These are phyloP conservation scores for Penicillium hordei DNA, from an alignment of 2,329 filamentous ascomycete genomes.

Conservation along the genomic window DNA sequence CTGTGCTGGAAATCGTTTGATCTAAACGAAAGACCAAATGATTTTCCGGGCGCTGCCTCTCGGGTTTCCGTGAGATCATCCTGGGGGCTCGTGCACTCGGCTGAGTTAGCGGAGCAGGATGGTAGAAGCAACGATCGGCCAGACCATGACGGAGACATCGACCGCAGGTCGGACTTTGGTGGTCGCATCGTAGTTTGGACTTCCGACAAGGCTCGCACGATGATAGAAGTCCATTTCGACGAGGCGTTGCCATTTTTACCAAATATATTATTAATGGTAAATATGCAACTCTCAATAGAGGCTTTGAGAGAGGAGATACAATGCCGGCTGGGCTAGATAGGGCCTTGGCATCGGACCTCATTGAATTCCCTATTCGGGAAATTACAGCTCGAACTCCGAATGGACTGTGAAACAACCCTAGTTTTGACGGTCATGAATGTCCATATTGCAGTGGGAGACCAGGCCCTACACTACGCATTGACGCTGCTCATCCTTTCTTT, in stretches of 20 bases:
- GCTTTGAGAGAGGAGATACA: neutral
- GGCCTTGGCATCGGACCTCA: neutral
- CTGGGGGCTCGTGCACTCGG: neutral
- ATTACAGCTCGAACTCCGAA: neutral
- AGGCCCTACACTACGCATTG: too few relatives aligned
- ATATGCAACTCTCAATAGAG: neutral
- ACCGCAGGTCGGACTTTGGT: slow-evolving; percentile 19
- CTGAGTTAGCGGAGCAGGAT: slow-evolving; percentile 6
- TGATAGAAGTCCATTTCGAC: slow-evolving; percentile 9
- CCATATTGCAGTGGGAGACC: too few relatives aligned
- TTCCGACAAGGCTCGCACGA: slow-evolving; percentile 29
- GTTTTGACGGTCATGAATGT: neutral
- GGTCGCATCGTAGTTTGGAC: slow-evolving; percentile 29
- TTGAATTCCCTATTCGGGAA: neutral
- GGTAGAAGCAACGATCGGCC: slow-evolving; percentile 17
- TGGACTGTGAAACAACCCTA: neutral
- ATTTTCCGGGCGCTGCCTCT: neutral
- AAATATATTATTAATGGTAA: too few relatives aligned
- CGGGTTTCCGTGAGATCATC: neutral
- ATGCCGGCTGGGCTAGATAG: too few relatives aligned
- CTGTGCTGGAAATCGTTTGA: neutral
- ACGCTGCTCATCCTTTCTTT: too few relatives aligned
- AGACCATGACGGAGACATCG: slow-evolving; percentile 13
- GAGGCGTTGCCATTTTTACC: neutral
- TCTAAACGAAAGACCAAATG: neutral